Evolutionary conservation across 495 filamentous ascomycete genomes (phyloP).

Genomic region (Letharia lupina): DNA sequence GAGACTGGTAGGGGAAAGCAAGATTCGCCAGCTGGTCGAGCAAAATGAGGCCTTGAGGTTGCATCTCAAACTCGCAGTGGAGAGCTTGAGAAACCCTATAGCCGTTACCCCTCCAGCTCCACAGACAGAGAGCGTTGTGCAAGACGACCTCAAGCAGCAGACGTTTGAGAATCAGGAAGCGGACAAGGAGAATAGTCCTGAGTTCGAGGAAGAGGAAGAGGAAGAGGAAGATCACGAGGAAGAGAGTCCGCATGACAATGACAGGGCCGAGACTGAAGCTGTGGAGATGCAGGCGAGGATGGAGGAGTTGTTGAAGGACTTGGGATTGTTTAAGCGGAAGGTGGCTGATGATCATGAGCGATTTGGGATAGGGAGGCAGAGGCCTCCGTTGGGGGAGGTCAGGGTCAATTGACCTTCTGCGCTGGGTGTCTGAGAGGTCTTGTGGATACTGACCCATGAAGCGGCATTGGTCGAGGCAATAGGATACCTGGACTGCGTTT

Average conservation of each 20-base stretch:
- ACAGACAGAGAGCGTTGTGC: constrained; percentile 13
- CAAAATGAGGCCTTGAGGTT: constrained; percentile 84
- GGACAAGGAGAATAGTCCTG: constrained; percentile 26
- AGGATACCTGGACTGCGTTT: not conserved
- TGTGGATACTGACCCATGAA: not conserved
- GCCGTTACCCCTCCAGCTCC: constrained; percentile 38
- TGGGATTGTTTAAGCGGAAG: constrained; percentile 76
- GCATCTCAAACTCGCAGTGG: constrained; percentile 78
- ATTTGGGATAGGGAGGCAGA: constrained; percentile 36
- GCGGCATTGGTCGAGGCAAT: not conserved
- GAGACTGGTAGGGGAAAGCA: constrained; percentile 76
- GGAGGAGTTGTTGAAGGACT: constrained; percentile 42
- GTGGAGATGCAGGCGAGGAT: constrained; percentile 30
- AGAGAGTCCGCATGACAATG: constrained; percentile 28
- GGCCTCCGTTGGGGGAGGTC: constrained; percentile 21
- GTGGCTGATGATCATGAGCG: constrained; percentile 65
- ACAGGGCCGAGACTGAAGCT: constrained; percentile 38
- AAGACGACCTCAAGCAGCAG: constrained; percentile 11
- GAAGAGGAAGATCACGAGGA: constrained; percentile 37
- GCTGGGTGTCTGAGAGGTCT: not conserved
- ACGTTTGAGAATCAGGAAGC: constrained; percentile 17
- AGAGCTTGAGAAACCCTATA: constrained; percentile 84
- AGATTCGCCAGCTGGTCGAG: constrained; percentile 74
- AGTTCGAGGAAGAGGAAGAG: constrained; percentile 34
- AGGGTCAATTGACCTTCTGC: constrained; percentile 16